phyloP scores from a whole-genome alignment of 345 rosid genomes.

The Toxicodendron radicans region DNA sequence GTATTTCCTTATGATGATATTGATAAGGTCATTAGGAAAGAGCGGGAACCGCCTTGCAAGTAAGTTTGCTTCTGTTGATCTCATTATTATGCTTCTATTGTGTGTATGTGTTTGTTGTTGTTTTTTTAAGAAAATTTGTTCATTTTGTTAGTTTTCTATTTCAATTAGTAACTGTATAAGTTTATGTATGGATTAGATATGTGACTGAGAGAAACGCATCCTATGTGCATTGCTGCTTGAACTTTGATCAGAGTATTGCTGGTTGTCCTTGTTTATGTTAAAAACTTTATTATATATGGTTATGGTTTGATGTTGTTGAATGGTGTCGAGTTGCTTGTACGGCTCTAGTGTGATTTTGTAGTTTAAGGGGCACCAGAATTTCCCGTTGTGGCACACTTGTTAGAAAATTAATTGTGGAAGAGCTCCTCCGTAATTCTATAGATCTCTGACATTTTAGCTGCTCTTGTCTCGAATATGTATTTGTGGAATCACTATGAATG shows the following conservation, averaged over 20 bases:
- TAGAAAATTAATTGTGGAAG: neutral
- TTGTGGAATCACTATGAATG: too few relatives aligned
- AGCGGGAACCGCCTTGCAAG: conserved; percentile 86
- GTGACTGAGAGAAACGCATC: neutral
- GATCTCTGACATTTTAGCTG: neutral
- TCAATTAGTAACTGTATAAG: neutral
- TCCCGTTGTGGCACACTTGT: conserved; percentile 6
- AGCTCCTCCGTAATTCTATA: neutral
- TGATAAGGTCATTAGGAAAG: conserved; percentile 68
- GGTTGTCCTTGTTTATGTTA: neutral
- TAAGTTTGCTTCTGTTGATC: conserved; percentile 42
- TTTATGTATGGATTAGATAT: neutral
- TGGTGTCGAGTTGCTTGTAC: neutral
- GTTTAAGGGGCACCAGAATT: neutral
- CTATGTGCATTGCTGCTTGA: neutral
- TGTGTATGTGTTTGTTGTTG: neutral
- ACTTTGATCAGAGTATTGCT: neutral
- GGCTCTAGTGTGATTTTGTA: neutral
- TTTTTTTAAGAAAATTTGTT: neutral
- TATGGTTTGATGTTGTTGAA: neutral
- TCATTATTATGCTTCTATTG: conserved; percentile 9
- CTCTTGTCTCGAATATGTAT: neutral
- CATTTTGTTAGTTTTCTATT: neutral
- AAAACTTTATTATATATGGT: neutral
- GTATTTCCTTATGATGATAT: conserved; percentile 92